Conservation (phyloP, 352 stramenopile species). For the Globisporangium cystogenes region DNA sequence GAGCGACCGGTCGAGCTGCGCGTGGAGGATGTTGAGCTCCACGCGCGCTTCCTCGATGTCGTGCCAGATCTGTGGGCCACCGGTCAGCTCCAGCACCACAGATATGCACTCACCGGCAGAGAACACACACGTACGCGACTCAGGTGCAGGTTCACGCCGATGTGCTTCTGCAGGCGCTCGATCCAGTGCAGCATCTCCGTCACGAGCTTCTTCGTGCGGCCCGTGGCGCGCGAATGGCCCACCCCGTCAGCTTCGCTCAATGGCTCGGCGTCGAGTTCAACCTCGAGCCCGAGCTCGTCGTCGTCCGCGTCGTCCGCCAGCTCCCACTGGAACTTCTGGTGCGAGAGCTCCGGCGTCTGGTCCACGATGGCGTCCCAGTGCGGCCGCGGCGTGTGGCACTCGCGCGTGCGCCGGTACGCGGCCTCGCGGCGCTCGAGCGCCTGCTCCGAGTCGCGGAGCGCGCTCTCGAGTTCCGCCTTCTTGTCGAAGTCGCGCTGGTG, state of each 20-base stretch:
- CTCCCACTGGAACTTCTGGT: slow-evolving; percentile 52
- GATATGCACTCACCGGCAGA: too few relatives aligned
- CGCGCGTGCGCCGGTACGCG: slow-evolving; percentile 22
- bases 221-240: too few relatives aligned
- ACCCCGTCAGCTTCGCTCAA: too few relatives aligned
- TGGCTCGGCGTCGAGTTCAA: too few relatives aligned
- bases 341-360: slow-evolving; percentile 52
- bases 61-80: slow-evolving; percentile 53
- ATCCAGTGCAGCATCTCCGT: slow-evolving; percentile 79
- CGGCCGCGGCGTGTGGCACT: slow-evolving; percentile 66
- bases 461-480: slow-evolving; percentile 10
- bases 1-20: slow-evolving; percentile 45
- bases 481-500: slow-evolving; percentile 24
- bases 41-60: slow-evolving; percentile 73
- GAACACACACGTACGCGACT: slow-evolving; percentile 56
- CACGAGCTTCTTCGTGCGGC: slow-evolving; percentile 41
- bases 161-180: slow-evolving; percentile 74
- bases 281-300: neutral
- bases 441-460: slow-evolving; percentile 17
- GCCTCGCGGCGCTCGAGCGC: slow-evolving; percentile 23
- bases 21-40: slow-evolving; percentile 67
- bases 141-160: slow-evolving; percentile 66
- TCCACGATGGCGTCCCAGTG: slow-evolving; percentile 57
- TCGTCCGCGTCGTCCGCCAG: slow-evolving; percentile 16
- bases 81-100: neutral